phyloP scores from a whole-genome alignment of 2,329 filamentous ascomycete genomes.

The Drechslerella dactyloides region DNA sequence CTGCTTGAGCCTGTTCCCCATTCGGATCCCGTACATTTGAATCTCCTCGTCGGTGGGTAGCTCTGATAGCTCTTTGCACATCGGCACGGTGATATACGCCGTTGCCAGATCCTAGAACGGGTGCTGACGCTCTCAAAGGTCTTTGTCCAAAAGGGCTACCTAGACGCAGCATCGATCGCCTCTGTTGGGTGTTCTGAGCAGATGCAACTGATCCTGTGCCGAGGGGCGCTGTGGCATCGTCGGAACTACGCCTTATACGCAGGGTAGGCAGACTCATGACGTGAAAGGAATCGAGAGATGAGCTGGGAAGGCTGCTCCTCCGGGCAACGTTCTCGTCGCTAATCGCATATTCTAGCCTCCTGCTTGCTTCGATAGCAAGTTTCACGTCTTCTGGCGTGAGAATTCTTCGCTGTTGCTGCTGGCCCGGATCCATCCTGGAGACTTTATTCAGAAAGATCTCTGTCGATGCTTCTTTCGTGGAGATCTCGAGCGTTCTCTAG shows the following conservation, averaged over 20 bases:
- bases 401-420: not conserved
- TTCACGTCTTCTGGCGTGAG: conserved; percentile 18
- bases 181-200: not conserved
- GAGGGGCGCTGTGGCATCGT: not conserved
- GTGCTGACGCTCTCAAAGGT: not conserved
- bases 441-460: not conserved
- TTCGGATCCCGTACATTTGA: not conserved
- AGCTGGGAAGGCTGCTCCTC: not conserved
- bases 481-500: too few species aligned
- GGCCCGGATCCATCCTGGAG: not conserved
- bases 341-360: not conserved
- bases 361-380: not conserved
- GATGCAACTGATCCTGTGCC: not conserved
- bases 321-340: not conserved
- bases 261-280: not conserved
- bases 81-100: not conserved
- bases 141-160: not conserved
- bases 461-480: too few species aligned
- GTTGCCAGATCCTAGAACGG: not conserved
- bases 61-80: not conserved
- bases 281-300: not conserved
- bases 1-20: not conserved
- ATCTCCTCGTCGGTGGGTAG: not conserved
- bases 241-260: not conserved
- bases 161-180: not conserved